Conservation (phyloP, 176 grass and related monocot species). For the maize (Zea mays) region DNA sequence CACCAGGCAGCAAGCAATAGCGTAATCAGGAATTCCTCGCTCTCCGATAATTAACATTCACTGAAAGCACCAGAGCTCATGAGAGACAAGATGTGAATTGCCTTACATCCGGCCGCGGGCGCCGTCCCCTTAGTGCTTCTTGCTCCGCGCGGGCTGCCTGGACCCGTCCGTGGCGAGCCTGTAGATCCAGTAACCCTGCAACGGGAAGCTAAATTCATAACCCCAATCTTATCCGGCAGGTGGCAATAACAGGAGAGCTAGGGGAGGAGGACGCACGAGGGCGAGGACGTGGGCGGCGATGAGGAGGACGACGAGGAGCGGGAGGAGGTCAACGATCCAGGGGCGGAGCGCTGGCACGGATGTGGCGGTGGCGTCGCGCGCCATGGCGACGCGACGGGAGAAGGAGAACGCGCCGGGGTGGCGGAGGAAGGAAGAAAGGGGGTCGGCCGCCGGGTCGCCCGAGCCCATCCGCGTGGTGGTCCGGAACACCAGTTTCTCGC, state of each 20-base stretch:
- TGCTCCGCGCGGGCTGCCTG: slow-evolving; percentile 65
- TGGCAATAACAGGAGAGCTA: background rate
- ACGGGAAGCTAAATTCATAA: slow-evolving; percentile 25
- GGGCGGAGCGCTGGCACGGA: slow-evolving; percentile 35
- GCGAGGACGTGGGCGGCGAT: slow-evolving; percentile 94
- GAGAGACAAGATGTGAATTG: background rate
- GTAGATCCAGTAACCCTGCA: slow-evolving; percentile 95
- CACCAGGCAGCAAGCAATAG: background rate
- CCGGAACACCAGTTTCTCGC: background rate
- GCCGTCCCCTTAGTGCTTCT: slow-evolving; percentile 53
- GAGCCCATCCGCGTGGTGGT: slow-evolving; percentile 40
- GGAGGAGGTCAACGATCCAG: slow-evolving; percentile 72
- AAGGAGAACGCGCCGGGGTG: slow-evolving; percentile 36
- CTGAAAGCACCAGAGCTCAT: background rate
- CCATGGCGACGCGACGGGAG: slow-evolving; percentile 59
- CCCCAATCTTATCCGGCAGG: background rate
- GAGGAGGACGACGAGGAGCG: slow-evolving; percentile 77
- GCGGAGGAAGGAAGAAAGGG: slow-evolving; percentile 20
- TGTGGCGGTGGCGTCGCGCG: slow-evolving; percentile 33
- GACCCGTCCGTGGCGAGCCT: slow-evolving; percentile 69
- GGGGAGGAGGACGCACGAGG: slow-evolving; percentile 47
- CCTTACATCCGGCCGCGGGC: slow-evolving; percentile 16
- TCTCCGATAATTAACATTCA: background rate
- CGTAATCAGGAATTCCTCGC: background rate
- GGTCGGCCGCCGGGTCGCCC: slow-evolving; percentile 43